phyloP scores from a whole-genome alignment of 2,329 filamentous ascomycete genomes.

The Cercospora canescens region DNA sequence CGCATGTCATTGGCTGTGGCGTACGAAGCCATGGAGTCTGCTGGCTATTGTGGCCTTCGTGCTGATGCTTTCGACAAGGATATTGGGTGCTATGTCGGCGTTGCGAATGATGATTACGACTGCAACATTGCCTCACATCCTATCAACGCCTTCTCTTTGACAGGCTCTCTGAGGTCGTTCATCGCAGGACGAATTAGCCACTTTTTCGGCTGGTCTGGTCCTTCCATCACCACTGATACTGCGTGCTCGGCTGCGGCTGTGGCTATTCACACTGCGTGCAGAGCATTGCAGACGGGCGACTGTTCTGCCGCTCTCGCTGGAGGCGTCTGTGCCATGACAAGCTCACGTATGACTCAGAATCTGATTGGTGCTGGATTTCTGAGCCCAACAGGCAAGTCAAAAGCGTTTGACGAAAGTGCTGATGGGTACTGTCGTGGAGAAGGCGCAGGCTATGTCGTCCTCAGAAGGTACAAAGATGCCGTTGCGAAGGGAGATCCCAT shows the following conservation, averaged over 20 bases:
- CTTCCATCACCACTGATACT: conserved; percentile 37
- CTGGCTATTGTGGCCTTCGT: conserved; percentile 38
- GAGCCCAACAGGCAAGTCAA: conserved; percentile 50
- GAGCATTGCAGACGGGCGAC: conserved; percentile 32
- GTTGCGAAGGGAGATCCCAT: conserved; percentile 34
- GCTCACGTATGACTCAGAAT: conserved; percentile 34
- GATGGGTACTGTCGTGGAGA: conserved; percentile 37
- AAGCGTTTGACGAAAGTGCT: conserved; percentile 35
- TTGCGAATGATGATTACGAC: conserved; percentile 42
- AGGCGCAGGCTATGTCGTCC: conserved; percentile 22
- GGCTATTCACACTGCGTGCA: conserved; percentile 35
- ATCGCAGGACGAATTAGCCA: conserved; percentile 25
- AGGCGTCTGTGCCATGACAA: conserved; percentile 38
- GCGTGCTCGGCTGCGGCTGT: conserved; percentile 38
- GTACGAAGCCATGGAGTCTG: conserved; percentile 36
- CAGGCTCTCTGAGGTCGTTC: not conserved
- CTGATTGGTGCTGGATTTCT: conserved; percentile 44
- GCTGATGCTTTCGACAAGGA: conserved; percentile 28
- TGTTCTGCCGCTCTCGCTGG: conserved; percentile 37
- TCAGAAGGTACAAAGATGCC: conserved; percentile 35
- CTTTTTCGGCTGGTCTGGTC: conserved; percentile 47
- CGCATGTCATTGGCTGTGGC: conserved; percentile 32
- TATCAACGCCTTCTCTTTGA: conserved; percentile 40
- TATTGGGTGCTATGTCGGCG: conserved; percentile 38
- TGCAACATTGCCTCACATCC: conserved; percentile 41